Base-by-base conservation (phyloP, 768 basidiomycete species). In the Tulasnella sp. region DNA sequence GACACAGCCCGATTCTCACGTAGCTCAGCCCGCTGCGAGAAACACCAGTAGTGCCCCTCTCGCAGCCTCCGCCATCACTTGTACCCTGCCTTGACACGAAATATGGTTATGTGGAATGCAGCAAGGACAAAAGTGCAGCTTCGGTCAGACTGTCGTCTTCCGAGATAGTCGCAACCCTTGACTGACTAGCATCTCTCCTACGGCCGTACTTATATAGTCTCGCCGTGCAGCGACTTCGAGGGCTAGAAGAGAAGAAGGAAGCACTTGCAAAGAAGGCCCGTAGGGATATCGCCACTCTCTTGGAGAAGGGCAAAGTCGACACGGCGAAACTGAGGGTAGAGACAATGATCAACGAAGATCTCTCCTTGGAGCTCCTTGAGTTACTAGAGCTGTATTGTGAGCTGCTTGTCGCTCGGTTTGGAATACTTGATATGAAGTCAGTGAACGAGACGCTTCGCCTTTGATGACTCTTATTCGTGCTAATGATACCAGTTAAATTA, bases 341-440 rank as follows among this genome's bases (percentile, higher is more conserved):
- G 74, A 84, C 63, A 84, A 85, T 91, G 56, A 92, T 91, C 67
- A 81, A 87, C 67, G 87, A 89, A 64, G 88, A 92, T 67, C 79
- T 90, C 46, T 78, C 88, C 67, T 74, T 90, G 46, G 93, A 97
- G 68, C 77, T 97, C 24, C 73, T 97, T 38, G 94, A 99, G 67
- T 74, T 98, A 4, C 74, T 99, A 25, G 93, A 97, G 73, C 78
- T 98, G 10, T 97, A 97, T 69, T 89, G 87, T 63, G 96, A 99
- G 67, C 79, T 94, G n/a, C 72, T 98, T 19, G 76, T 93, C 22
- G 90, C 94, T 8, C 80, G 96, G 49, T 98, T 98, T 66, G 87
- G 88, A 9, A 72, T 98, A 27, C 77, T 99, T 48, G 96, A 99
- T 66, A 82, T 87, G 68, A 85, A 79, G 92, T 94, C 63, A 68